Evolutionary conservation across 78 protist species (phyloP), one percentile per base, ranked within the genome.

Genomic region (Chrysochromulina tobinii): DNA sequence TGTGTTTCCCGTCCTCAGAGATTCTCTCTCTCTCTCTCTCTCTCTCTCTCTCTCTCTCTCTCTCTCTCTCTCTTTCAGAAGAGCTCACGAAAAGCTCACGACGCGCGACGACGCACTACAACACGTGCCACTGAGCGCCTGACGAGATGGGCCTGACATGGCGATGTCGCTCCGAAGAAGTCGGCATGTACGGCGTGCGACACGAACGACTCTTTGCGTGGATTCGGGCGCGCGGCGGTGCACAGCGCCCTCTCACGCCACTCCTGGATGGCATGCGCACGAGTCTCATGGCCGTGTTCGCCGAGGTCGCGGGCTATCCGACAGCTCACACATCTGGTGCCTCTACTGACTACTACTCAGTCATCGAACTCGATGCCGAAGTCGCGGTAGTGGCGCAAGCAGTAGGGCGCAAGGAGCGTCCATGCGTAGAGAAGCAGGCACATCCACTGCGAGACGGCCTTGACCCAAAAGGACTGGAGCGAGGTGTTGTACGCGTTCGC

Each of bases 381-480:
- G 50, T 92, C 93, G 50, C 93, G 89, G 12, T 9, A 6, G 54
- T 92, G 67, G 0, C 51, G 48, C 25, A 92, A 64, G 48, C 17
- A 23, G 55, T 67, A 23, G 25, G 90, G 90, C 2, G 93, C 93
- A 18, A 84, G 81, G 20, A 84, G 77, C 14, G 87, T 86, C 93
- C 93, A 92, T 21, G n/a, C 9, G 57, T 92, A 92, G 38, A 92
- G 90, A 2, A 38, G 53, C 27, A 55, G 21, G 48, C 55, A 11
- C 51, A 92, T 5, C 93, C 93, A 90, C 75, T 75, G 87, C 51
- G 89, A 75, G 25, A 27, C 88, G 48, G 81, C 38, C 88, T 90
- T 90, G 50, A 90, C 88, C 83, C 89, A 75, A 50, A 75, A 75
- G 54, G 83, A 75, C 12, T 14, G n/a, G 18, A 50, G 57, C n/a